A percentile compares a stretch with the other conserved stretches of the same genome.
phyloP scores from a whole-genome alignment of 345 rosid species.

The Gossypioides kirkii region DNA sequence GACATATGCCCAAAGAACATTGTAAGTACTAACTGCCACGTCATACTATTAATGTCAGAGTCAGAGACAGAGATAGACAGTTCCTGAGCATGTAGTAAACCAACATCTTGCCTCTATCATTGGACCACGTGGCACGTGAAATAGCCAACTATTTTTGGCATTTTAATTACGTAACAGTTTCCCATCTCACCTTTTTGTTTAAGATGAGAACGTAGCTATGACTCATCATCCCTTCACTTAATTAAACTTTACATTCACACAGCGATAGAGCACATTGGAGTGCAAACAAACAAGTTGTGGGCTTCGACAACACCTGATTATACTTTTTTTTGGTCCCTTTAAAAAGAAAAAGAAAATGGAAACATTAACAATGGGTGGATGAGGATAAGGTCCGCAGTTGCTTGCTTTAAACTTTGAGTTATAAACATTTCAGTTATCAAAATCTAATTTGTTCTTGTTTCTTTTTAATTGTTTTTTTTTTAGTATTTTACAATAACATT shows the following conservation, averaged over 20 bases:
- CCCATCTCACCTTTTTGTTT: background rate
- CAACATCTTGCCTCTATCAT: background rate
- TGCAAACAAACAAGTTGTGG: background rate
- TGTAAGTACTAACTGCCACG: conserved; percentile 1
- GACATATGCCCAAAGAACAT: background rate
- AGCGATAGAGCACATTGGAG: background rate
- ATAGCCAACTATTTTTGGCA: background rate
- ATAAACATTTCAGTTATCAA: no score
- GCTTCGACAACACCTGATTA: background rate
- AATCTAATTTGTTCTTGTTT: no score
- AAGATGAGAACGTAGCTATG: no score
- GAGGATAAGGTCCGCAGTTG: conserved; percentile 18
- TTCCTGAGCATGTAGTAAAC: background rate
- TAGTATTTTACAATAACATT: no score
- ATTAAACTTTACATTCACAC: background rate
- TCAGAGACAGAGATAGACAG: background rate
- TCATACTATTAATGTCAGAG: background rate
- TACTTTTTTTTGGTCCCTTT: background rate
- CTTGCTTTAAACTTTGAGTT: background rate
- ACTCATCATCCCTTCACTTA: no score
- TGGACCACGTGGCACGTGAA: background rate
- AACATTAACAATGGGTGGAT: conserved; percentile 10
- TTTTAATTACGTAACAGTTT: background rate
- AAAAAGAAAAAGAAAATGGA: background rate
- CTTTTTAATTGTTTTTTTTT: no score